Evolutionary conservation across 768 basidiomycete genomes (phyloP).

Genomic region (Podaxis carcinomalis): DNA sequence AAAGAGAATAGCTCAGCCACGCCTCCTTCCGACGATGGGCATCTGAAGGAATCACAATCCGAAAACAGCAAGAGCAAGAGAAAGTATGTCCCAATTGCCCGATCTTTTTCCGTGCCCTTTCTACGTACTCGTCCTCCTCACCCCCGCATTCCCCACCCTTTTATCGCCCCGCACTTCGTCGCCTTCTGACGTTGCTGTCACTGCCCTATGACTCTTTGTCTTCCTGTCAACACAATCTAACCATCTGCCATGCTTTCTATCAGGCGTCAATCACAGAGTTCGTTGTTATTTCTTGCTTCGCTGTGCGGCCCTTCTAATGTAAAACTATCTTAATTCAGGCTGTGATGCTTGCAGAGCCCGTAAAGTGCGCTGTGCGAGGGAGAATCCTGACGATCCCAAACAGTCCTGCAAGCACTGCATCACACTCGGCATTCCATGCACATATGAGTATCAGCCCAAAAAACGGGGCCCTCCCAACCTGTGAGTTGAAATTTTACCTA

Average conservation of each 20-base stretch:
- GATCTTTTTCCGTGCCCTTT: conserved; percentile 53
- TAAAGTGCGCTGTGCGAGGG: conserved; percentile 81
- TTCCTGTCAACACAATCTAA: conserved; percentile 31
- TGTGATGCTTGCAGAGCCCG: conserved; percentile 85
- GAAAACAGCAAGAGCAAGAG: conserved; percentile 75
- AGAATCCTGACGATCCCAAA: conserved; percentile 72
- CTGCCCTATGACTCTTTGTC: conserved; percentile 19
- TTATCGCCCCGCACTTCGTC: conserved; percentile 26
- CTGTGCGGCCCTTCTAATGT: background rate
- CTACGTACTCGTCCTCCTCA: conserved; percentile 29
- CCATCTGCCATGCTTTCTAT: conserved; percentile 22
- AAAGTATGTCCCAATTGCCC: conserved; percentile 62
- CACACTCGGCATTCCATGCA: conserved; percentile 77
- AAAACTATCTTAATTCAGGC: conserved; percentile 37
- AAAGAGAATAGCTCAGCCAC: conserved; percentile 60
- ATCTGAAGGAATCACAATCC: conserved; percentile 49
- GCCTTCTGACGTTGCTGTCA: conserved; percentile 17
- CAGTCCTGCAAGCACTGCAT: conserved; percentile 86
- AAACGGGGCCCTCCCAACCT: conserved; percentile 91
- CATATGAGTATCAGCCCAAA: conserved; percentile 91
- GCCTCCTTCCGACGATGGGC: conserved; percentile 61
- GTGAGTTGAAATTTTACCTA: conserved; percentile 38
- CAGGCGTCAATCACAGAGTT: conserved; percentile 86
- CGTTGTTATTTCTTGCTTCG: conserved; percentile 22
- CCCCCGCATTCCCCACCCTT: conserved; percentile 38